Conservation (phyloP, 179 eudicot species). For the Camellia oleifera region DNA sequence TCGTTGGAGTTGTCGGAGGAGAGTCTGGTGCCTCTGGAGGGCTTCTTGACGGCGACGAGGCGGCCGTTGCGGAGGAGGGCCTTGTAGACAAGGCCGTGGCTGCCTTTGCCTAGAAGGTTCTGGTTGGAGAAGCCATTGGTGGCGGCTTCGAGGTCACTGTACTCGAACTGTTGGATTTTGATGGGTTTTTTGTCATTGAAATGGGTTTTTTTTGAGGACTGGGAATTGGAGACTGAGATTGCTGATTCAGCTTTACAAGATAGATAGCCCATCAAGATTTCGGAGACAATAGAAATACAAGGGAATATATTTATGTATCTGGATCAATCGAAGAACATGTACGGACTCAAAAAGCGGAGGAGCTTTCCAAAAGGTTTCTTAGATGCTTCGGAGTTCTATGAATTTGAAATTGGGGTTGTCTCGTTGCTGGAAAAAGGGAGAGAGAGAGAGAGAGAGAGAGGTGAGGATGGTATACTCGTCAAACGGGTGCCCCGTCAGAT, state of each 20-base stretch:
- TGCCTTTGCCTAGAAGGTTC: conserved; percentile 79
- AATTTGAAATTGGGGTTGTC: not conserved
- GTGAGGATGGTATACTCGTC: too few relatives aligned
- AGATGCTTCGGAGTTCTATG: not conserved
- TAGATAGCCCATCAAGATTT: conserved; percentile 64
- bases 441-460: too few relatives aligned
- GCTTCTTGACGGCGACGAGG: conserved; percentile 77
- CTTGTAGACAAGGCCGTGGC: conserved; percentile 91
- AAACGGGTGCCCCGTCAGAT: too few relatives aligned
- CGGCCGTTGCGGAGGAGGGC: conserved; percentile 67
- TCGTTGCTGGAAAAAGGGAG: not conserved
- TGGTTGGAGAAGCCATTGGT: conserved; percentile 68
- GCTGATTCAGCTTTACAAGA: conserved; percentile 78
- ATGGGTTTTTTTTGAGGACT: conserved; percentile 7
- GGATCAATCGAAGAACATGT: not conserved
- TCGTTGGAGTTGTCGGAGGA: not conserved
- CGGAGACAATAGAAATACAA: not conserved
- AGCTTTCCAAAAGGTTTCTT: not conserved
- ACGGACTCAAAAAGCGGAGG: not conserved
- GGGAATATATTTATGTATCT: not conserved
- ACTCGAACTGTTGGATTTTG: conserved; percentile 59
- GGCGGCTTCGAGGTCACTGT: conserved; percentile 68
- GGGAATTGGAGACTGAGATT: conserved; percentile 39
- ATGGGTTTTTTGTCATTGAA: conserved; percentile 18
- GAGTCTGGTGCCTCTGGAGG: conserved; percentile 17